Percentiles rank a stretch among this genome's conserved stretches.
These are phyloP conservation scores for Barnettozyma populi DNA, from an alignment of 805 yeast genomes.

Conservation along the genomic window DNA sequence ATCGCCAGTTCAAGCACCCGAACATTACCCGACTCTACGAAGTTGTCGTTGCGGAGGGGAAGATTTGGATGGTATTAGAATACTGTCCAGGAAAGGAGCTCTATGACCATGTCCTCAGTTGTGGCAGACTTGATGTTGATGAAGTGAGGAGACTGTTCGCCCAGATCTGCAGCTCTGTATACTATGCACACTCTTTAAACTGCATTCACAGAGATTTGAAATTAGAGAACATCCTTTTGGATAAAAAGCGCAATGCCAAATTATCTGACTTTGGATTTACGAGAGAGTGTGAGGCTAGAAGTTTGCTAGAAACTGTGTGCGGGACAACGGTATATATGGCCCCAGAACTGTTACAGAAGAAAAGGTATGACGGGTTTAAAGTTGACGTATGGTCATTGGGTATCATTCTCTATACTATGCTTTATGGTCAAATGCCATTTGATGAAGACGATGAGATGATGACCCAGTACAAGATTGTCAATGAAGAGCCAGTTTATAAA, in stretches of 20 bases:
- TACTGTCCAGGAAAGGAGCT: conserved; percentile 81
- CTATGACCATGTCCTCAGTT: conserved; percentile 56
- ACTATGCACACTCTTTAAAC: conserved; percentile 69
- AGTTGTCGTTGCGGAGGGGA: conserved; percentile 71
- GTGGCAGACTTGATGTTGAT: conserved; percentile 43
- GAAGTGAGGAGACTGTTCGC: conserved; percentile 52
- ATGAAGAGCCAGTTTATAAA: conserved; percentile 57
- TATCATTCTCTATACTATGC: conserved; percentile 75
- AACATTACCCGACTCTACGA: conserved; percentile 83
- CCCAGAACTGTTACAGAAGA: conserved; percentile 72
- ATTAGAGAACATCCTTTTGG: conserved; percentile 69
- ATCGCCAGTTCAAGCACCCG: conserved; percentile 76
- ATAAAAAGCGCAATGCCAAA: conserved; percentile 56
- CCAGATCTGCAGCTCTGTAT: conserved; percentile 54
- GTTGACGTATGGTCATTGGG: conserved; percentile 93
- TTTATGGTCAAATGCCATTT: conserved; percentile 87
- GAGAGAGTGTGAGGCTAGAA: conserved; percentile 58
- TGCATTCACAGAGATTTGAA: conserved; percentile 83
- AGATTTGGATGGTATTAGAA: conserved; percentile 84
- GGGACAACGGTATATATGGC: conserved; percentile 98
- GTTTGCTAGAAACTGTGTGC: conserved; percentile 73
- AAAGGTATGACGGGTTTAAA: conserved; percentile 72
- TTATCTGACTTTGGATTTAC: conserved; percentile 94
- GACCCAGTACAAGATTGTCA: conserved; percentile 55
- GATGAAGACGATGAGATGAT: conserved; percentile 70